Evolutionary conservation across 495 filamentous ascomycete species (phyloP), one percentile per base, ranked within the genome.

Genomic region (Hypoxylon fuscum): DNA sequence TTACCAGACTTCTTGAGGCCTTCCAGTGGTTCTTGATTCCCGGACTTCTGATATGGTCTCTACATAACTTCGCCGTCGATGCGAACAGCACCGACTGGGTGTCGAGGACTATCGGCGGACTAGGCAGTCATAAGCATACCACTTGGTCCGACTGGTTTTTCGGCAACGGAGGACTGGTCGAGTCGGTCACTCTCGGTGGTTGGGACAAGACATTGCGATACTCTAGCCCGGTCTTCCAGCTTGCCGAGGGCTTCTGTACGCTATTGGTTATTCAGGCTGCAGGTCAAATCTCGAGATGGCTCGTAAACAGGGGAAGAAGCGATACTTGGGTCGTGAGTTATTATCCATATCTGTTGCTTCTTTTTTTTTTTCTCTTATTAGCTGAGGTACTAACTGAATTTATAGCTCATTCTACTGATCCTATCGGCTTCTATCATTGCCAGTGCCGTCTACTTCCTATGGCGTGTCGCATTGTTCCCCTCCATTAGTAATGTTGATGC

Each of bases 161-260:
- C 75, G 93, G 92, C 12, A 82, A 83, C 23, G 88, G 88, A 48
- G 92, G 93, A 0, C 66, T 96, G 4, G 68, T 93, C 1, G 91
- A 97, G 78, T 87, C 78, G 2, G 75, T 90, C 43, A 88, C 90
- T 9, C 83, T 98, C 61, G 92, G 93, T 8, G 85, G 84, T 52
- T 98, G 95, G 95, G 92, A 96, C 70, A 92, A 88, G 68, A 75
- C 93, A 31, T 76, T 98, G 72, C 84, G 89, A 75, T 97, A 93
- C 81, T 96, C 93, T 15, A 94, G 91, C n/a, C 95, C 95, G 0
- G 81, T 96, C 11, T 98, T 97, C 76, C 95, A 98, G 70, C 80
- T 98, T 22, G 87, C 86, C 32, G 95, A 98, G 75, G 95, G 95
- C 2, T 98, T 98, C 76, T 97, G 95, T 77, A 97, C 91, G 67